phyloP scores from a whole-genome alignment of 176 grass and related monocot genomes.

The Carex myosuroides region DNA sequence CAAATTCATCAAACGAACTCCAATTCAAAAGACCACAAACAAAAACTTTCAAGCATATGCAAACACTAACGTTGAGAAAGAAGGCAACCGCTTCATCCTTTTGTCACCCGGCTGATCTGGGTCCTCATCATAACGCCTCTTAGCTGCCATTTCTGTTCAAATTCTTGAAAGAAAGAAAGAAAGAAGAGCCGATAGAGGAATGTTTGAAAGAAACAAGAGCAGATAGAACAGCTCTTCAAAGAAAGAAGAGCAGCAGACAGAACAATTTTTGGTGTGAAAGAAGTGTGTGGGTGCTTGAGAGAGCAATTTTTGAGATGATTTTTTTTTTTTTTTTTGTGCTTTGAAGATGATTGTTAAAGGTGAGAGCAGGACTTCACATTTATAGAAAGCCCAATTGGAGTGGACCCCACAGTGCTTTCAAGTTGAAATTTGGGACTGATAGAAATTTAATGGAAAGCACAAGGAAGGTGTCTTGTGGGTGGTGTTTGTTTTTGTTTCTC shows the following conservation, averaged over 20 bases:
- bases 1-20: not conserved
- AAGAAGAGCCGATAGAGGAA: not conserved
- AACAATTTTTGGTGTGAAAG: not conserved
- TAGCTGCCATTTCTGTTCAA: constrained; percentile 44
- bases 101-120: constrained; percentile 43
- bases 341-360: not conserved
- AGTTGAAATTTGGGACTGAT: not conserved
- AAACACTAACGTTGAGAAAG: constrained; percentile 63
- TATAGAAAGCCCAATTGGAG: not conserved
- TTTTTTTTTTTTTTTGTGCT: no score
- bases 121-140: constrained; percentile 53
- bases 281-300: not conserved
- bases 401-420: not conserved
- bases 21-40: not conserved
- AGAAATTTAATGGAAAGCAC: not conserved
- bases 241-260: no score
- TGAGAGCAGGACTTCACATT: not conserved
- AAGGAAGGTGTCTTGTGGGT: not conserved
- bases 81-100: constrained; percentile 43
- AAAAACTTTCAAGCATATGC: not conserved
- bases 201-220: no score
- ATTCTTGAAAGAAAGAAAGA: not conserved
- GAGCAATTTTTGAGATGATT: not conserved
- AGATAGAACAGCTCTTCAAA: no score
- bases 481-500: not conserved